Evolutionary conservation across 2,329 filamentous ascomycete genomes (phyloP), one percentile per base, ranked within the genome.

Genomic region (Fusarium sp.): DNA sequence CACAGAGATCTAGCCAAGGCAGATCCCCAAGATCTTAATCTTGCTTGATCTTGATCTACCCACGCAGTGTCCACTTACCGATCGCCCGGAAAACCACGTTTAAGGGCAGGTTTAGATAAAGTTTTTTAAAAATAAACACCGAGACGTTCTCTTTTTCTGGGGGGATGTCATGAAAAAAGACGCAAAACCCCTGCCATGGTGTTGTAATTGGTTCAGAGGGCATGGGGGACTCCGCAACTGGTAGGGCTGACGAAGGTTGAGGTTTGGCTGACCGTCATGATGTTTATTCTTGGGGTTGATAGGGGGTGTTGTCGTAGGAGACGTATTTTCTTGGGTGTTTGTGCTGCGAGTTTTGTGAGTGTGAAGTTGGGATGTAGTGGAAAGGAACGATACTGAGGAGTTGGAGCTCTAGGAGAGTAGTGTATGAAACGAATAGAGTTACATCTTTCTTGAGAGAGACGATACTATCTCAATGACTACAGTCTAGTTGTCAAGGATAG

Each of bases 181-280:
- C 67, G 62, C 56, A 69, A 49, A 67, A 43, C 63, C 66, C 66
- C 67, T 70, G 67, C 57, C 41, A 38, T 60, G 62, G 46, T 50
- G 38, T 58, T 56, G 56, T 70, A 35, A 70, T 70, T 70, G 68
- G 68, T 62, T 68, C 46, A 65, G 43, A 20, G 23, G 39, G 47
- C 37, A 55, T 44, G 39, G 41, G 61, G 52, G 38, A 70, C 66
- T 69, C 67, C 68, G 68, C 68, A 68, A 65, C 64, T 68, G 68
- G 68, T 71, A 70, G 63, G 68, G 68, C 68, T 70, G 68, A 71
- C 39, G 50, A 46, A 63, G 49, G 53, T 53, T 66, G 61, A 58
- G 54, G 54, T 66, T 42, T 67, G 56, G 31, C 49, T 69, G 66
- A 69, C 46, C 26, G 66, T 69, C 66, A 69, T 69, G 66, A 69